Evolutionary conservation across 164 flowering plant genomes (phyloP).

Genomic region (Paratinospora sagittata): DNA sequence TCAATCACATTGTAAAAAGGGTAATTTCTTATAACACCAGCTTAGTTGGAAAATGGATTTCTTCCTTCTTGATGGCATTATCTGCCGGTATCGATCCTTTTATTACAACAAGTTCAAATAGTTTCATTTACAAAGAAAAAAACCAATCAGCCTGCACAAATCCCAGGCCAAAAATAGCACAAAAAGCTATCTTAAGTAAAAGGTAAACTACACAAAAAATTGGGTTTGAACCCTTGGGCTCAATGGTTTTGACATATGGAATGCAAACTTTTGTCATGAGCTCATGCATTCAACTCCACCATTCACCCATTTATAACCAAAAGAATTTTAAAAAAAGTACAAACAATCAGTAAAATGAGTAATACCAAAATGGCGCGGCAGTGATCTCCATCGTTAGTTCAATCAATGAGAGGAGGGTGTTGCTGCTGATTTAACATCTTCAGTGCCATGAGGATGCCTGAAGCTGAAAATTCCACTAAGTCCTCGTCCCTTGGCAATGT

Average conservation of each 20-base stretch:
- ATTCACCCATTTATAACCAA: too few species aligned
- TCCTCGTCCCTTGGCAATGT: slow-evolving; percentile 50
- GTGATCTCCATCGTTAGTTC: not conserved
- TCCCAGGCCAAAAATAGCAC: not conserved
- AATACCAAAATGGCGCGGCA: not conserved
- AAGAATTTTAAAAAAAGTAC: too few species aligned
- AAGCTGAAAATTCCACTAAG: slow-evolving; percentile 46
- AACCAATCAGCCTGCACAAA: not conserved
- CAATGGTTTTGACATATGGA: too few species aligned
- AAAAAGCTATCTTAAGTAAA: too few species aligned
- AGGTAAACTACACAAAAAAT: too few species aligned
- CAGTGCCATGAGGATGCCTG: slow-evolving; percentile 21
- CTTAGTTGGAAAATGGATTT: not conserved
- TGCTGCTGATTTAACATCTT: too few species aligned
- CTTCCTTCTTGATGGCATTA: not conserved
- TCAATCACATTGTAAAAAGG: too few species aligned
- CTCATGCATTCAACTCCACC: too few species aligned
- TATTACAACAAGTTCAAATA: not conserved
- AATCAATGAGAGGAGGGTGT: not conserved
- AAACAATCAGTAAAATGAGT: not conserved
- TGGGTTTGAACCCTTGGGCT: too few species aligned
- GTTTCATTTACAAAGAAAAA: not conserved
- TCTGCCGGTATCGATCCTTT: not conserved
- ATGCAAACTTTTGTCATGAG: too few species aligned
- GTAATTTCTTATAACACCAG: too few species aligned